Conservation (phyloP, 2,329 filamentous ascomycete species). For the Colletotrichum sp. region DNA sequence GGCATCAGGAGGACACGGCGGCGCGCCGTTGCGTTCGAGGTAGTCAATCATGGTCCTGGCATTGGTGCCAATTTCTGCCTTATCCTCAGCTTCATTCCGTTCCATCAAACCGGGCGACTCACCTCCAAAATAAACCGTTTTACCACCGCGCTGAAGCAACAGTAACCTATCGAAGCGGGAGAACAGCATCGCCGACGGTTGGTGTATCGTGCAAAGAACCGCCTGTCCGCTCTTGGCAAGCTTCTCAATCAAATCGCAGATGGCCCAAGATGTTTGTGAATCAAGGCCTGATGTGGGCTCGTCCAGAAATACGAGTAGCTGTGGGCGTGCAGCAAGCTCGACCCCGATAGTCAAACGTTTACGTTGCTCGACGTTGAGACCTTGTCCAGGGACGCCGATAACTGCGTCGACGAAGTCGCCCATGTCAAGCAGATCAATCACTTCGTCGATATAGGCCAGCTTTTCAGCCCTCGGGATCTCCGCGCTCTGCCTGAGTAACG, state of each 20-base stretch:
- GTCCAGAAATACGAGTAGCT: constrained; percentile 76
- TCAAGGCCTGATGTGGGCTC: constrained; percentile 80
- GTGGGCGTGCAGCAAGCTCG: constrained; percentile 75
- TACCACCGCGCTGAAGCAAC: constrained; percentile 59
- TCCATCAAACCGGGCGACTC: too few relatives aligned
- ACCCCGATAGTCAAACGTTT: constrained; percentile 76
- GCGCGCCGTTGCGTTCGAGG: constrained; percentile 66
- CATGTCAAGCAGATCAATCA: constrained; percentile 39
- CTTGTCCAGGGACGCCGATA: constrained; percentile 70
- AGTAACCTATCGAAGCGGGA: constrained; percentile 58
- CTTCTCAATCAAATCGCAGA: constrained; percentile 73
- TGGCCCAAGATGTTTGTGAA: constrained; percentile 77
- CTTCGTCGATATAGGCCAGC: constrained; percentile 31
- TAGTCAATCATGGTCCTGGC: constrained; percentile 56
- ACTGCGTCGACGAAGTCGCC: constrained; percentile 73
- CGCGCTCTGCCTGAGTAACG: constrained; percentile 69
- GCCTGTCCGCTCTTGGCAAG: constrained; percentile 52
- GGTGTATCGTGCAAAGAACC: constrained; percentile 51
- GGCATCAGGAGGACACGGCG: constrained; percentile 54
- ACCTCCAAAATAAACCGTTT: constrained; percentile 62
- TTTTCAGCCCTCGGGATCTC: constrained; percentile 45
- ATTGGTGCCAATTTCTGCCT: constrained; percentile 34
- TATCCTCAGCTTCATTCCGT: neutral
- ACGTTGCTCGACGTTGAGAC: constrained; percentile 46
- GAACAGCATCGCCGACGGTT: constrained; percentile 49